Conservation (phyloP, 179 eudicot genomes). For the Beta corolliflora region DNA sequence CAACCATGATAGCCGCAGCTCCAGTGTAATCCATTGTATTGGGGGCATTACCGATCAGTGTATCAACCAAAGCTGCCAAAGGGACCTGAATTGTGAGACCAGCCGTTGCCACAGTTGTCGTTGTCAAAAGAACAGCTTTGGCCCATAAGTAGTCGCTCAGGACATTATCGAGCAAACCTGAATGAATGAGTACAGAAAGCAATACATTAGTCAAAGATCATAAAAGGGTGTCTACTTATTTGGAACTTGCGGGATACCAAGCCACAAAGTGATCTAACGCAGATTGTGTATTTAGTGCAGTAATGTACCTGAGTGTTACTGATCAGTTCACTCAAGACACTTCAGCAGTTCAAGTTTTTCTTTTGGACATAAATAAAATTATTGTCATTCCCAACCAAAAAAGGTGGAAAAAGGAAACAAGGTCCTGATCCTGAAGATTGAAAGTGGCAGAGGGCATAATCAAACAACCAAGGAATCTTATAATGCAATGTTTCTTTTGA, state of each 20-base stretch:
- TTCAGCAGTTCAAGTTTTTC: too few relatives aligned
- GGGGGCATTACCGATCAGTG: constrained; percentile 72
- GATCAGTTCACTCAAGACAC: too few relatives aligned
- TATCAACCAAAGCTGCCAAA: constrained; percentile 79
- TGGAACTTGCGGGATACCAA: too few relatives aligned
- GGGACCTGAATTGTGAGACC: constrained; percentile 97
- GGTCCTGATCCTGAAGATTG: neutral
- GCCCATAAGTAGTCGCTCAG: constrained; percentile 97
- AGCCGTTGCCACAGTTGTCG: constrained; percentile 98
- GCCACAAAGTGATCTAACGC: too few relatives aligned
- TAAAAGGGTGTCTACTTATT: too few relatives aligned
- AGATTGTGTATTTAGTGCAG: too few relatives aligned
- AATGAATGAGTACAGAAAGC: constrained; percentile 5
- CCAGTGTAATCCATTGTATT: constrained; percentile 62
- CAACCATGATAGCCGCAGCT: constrained; percentile 81
- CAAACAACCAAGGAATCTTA: neutral
- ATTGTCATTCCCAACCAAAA: neutral
- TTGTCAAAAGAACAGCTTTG: constrained; percentile 87
- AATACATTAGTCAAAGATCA: neutral
- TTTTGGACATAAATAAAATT: neutral
- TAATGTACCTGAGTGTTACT: too few relatives aligned
- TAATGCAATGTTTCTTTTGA: neutral
- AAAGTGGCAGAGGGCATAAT: neutral
- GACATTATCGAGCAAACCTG: constrained; percentile 91
- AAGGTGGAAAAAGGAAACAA: neutral